A percentile compares a stretch with the other conserved stretches of the same genome.
Conservation (phyloP, 2,329 filamentous ascomycete genomes). For the Xylaria sp. region DNA sequence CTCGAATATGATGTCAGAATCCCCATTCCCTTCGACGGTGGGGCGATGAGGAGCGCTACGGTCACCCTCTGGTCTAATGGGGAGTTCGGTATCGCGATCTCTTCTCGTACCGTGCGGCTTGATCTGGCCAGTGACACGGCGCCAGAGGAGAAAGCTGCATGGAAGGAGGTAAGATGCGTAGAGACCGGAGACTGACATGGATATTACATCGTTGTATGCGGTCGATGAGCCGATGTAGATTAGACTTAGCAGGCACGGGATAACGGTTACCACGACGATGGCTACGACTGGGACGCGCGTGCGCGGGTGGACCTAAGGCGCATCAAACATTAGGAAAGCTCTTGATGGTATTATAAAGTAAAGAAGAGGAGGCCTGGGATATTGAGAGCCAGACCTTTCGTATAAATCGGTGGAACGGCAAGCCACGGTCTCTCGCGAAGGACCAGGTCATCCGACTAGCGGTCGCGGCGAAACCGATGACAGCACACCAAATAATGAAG, state of each 20-base stretch:
- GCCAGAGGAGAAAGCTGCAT: constrained; percentile 10
- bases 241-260: constrained; percentile 14
- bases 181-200: constrained; percentile 23
- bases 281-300: constrained; percentile 14
- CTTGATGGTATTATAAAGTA: too few species aligned
- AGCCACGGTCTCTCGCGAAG: constrained; percentile 29
- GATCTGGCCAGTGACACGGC: not conserved
- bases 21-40: not conserved
- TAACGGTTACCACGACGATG: not conserved
- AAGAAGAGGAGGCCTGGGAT: not conserved
- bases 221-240: constrained; percentile 13
- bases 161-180: constrained; percentile 12
- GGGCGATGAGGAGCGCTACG: too few species aligned
- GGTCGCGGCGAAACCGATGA: constrained; percentile 26
- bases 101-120: not conserved
- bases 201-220: constrained; percentile 36
- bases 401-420: constrained; percentile 25
- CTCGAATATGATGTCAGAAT: too few species aligned
- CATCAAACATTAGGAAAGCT: too few species aligned
- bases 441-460: constrained; percentile 28
- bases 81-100: too few species aligned
- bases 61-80: too few species aligned
- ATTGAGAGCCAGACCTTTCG: constrained; percentile 19
- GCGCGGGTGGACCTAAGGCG: too few species aligned
- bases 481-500: constrained; percentile 23